A percentile compares a stretch with the other conserved stretches of the same genome.
phyloP scores from a whole-genome alignment of 768 basidiomycete species.

The Lactarius evosmus region DNA sequence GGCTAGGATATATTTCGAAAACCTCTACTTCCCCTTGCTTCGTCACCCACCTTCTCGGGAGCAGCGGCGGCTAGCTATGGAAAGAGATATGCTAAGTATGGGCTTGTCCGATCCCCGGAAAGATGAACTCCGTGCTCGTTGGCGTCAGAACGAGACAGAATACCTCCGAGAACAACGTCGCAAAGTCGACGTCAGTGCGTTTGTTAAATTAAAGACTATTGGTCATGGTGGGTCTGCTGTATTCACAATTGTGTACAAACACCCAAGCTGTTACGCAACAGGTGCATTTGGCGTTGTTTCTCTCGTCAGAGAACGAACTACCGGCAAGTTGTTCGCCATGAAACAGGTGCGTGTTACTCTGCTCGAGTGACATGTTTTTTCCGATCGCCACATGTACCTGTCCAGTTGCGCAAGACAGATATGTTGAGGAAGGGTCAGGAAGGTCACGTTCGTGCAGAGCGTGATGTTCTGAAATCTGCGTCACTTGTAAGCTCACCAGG shows the following conservation, averaged over 20 bases:
- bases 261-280: conserved; percentile 35
- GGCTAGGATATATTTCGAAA: conserved; percentile 91
- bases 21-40: conserved; percentile 80
- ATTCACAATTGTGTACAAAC: conserved; percentile 27
- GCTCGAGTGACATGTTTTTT: conserved; percentile 28
- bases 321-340: conserved; percentile 88
- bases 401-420: conserved; percentile 78
- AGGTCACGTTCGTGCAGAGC: conserved; percentile 94
- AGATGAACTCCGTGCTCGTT: conserved; percentile 64
- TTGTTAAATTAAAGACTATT: conserved; percentile 88
- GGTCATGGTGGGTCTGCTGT: conserved; percentile 66
- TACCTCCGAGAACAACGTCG: conserved; percentile 81
- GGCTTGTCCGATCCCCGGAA: conserved; percentile 68
- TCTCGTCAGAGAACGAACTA: conserved; percentile 78
- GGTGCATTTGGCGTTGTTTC: conserved; percentile 97
- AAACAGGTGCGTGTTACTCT: conserved; percentile 65
- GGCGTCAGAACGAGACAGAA: conserved; percentile 86
- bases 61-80: conserved; percentile 80
- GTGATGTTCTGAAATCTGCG: conserved; percentile 90
- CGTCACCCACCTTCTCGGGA: conserved; percentile 84
- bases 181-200: conserved; percentile 81
- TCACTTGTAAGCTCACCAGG: conserved; percentile 71
- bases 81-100: conserved; percentile 79
- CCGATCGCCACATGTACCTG: conserved; percentile 23
- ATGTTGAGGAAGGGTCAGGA: conserved; percentile 97